These are phyloP conservation scores for Mycosarcoma maydis DNA, from an alignment of 1,284 basidiomycete species.

Conservation along the genomic window DNA sequence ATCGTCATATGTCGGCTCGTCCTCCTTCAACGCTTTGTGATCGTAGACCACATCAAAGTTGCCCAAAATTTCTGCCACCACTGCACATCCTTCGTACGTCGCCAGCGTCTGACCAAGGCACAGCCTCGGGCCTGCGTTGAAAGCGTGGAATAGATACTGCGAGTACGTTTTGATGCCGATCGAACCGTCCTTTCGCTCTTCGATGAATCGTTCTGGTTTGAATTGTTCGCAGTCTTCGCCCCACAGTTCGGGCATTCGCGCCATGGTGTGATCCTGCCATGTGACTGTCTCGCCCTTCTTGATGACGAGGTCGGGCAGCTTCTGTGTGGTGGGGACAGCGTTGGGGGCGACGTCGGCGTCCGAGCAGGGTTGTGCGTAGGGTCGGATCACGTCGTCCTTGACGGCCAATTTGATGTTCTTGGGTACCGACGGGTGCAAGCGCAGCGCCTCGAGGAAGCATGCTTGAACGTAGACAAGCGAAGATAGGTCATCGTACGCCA, in stretches of 20 bases:
- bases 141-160: slow-evolving; percentile 67
- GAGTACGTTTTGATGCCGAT: slow-evolving; percentile 68
- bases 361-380: slow-evolving; percentile 32
- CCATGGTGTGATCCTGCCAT: slow-evolving; percentile 58
- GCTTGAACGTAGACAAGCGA: slow-evolving; percentile 52
- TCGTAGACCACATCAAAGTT: slow-evolving; percentile 41
- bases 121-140: slow-evolving; percentile 63
- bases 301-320: slow-evolving; percentile 49
- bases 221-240: slow-evolving; percentile 62
- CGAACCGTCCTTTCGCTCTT: slow-evolving; percentile 59
- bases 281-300: slow-evolving; percentile 44
- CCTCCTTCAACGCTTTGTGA: slow-evolving; percentile 26
- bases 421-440: slow-evolving; percentile 59
- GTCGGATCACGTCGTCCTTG: slow-evolving; percentile 56
- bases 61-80: slow-evolving; percentile 43
- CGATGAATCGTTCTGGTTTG: slow-evolving; percentile 62
- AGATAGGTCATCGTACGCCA: slow-evolving; percentile 53
- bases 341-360: slow-evolving; percentile 36
- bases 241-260: slow-evolving; percentile 59
- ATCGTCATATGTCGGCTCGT: slow-evolving; percentile 44
- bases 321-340: slow-evolving; percentile 22
- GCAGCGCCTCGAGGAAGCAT: slow-evolving; percentile 52
- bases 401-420: slow-evolving; percentile 52
- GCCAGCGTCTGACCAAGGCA: slow-evolving; percentile 64
- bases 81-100: slow-evolving; percentile 53